Evolutionary conservation across 106 monocot species (phyloP), one percentile per base, ranked within the genome.

Genomic region (Platanthera zijinensis): DNA sequence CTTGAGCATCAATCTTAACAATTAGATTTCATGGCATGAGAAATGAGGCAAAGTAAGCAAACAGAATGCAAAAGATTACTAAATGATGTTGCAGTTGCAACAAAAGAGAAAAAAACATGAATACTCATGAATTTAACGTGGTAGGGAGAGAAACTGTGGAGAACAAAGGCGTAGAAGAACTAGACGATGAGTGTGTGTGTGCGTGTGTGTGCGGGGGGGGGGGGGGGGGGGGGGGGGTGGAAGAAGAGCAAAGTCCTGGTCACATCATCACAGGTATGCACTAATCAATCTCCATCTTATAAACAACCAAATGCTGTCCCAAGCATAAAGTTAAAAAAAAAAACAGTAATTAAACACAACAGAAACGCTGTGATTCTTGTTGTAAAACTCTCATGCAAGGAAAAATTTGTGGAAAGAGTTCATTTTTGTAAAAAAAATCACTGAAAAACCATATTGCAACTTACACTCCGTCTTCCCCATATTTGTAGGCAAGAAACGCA

Each of bases 381-480:
- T 39, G 39, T 39, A 39, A 39, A 39, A 39, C 3, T 39, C 39
- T 25, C 25, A 25, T 25, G 25, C 25, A 25, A 25, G 39, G 39
- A 39, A 39, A 39, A 39, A 39, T 39, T 39, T 39, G 39, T 39
- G 39, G 39, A 39, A 39, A 2, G 39, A 39, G 39, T 39, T 39
- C 39, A 39, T 39, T 39, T 39, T 39, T 39, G 39, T 39, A 39
- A 39, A 39, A 39, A 39, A 39, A 39, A 39, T 39, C 39, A 39
- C 39, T 39, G 39, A 39, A 3, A 70, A 14, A 46, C 11, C 14
- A 69, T 69, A 3, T 9, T 48, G 46, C 71, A 4, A 67, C 88
- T 89, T 90, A 89, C 92, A 85, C 6, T 66, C 84, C 81, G 3
- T 83, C 85, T 73, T 90, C 82, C 62, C 80, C 79, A 39, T 83